These are phyloP conservation scores for Solanum paucissectum DNA, from an alignment of 257 asterid genomes.

Conservation along the genomic window DNA sequence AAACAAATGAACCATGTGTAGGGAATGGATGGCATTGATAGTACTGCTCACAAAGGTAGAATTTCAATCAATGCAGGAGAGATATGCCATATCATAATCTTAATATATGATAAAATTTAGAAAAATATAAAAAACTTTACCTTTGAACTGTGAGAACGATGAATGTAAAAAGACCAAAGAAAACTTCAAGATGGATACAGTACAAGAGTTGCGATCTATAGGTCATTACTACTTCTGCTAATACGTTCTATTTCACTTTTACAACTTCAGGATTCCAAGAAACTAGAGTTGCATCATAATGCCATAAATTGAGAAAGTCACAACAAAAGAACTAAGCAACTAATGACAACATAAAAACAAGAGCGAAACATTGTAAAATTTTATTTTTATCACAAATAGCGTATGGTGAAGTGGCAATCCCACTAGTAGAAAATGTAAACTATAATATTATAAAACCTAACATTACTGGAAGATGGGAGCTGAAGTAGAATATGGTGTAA, in stretches of 20 bases:
- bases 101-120: background rate
- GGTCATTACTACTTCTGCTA: background rate
- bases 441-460: too few species aligned
- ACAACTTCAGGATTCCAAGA: background rate
- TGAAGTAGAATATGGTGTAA: too few species aligned
- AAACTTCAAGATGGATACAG: background rate
- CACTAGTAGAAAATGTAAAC: too few species aligned
- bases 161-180: background rate
- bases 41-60: slow-evolving; percentile 39
- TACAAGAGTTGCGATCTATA: background rate
- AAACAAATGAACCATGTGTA: too few species aligned
- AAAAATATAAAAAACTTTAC: too few species aligned
- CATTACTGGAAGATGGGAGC: too few species aligned
- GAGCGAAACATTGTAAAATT: too few species aligned
- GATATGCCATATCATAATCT: background rate
- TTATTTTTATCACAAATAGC: too few species aligned
- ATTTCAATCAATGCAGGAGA: background rate
- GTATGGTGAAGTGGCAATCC: too few species aligned
- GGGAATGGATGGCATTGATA: slow-evolving; percentile 27
- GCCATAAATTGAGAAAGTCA: background rate
- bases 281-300: background rate
- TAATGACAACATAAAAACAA: too few species aligned
- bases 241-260: background rate
- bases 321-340: too few species aligned
- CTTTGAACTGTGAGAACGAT: background rate